Base-by-base conservation (phyloP, 2,329 filamentous ascomycete genomes). In the Aureobasidium uvarum region DNA sequence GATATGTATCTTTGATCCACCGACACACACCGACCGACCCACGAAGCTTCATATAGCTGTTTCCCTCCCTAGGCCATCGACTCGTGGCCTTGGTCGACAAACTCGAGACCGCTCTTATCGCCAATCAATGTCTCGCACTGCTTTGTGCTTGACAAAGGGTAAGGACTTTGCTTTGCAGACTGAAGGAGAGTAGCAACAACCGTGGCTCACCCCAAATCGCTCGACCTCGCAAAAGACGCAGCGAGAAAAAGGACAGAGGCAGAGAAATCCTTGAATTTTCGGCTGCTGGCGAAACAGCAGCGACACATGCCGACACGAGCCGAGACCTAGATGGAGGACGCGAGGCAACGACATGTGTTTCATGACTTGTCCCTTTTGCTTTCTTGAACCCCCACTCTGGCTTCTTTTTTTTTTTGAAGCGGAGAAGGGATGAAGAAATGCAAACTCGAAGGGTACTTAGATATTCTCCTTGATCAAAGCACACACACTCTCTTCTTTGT, bases 1-100 rank as follows among this genome's bases (percentile, higher is more conserved):
- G 38, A 58, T 58, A 36, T 20, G 48, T 31, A 51, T 5, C 7
- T 31, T 31, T 36, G 18, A 16, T 11, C 33, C 39, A 50, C 25
- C 52, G 52, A 55, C 23, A 55, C n/a, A 36, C 10, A 54, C n/a
- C 46, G 48, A 31, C 51, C 41, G 48, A 31, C 51, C 38, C 11
- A 38, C 5, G 51, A 55, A 55, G 36, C 52, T 41, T 23, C 36
- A 1, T 2, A 55, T 11, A 41, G 52, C 52, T 55, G 20, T 41
- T 48, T 48, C 25, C n/a, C 5, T n/a, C 20, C 25, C n/a, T 31
- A 14, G 14, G 31, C 14, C 1, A 10, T 25, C 46, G 14, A 6
- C 23, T 25, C 20, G 20, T 23, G 14, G 23, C 13, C 6, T 13
- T 11, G 18, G 46, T 31, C 25, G 14, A 18, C 25, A n/a, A 31